Conservation (phyloP, 495 filamentous ascomycete genomes). For the Podospora bellae-mahoneyi region DNA sequence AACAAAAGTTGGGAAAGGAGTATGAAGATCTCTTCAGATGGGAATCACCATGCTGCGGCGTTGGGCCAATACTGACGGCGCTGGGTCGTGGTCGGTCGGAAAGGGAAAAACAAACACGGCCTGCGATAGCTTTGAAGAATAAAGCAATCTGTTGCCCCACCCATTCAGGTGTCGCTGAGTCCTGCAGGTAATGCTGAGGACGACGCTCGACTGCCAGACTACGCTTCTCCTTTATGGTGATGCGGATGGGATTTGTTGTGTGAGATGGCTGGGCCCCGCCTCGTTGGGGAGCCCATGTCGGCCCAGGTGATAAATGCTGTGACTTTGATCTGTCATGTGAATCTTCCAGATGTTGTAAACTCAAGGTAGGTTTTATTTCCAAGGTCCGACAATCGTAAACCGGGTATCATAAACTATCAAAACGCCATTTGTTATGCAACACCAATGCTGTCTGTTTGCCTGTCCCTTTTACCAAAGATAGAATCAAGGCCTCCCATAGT, state of each 20-base stretch:
- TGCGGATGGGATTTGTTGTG: constrained; percentile 2
- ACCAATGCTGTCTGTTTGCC: neutral
- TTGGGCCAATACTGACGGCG: constrained; percentile 22
- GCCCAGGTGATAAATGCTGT: neutral
- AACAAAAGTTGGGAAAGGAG: constrained; percentile 6
- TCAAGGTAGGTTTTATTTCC: neutral
- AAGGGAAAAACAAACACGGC: neutral
- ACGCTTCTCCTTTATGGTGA: constrained; percentile 26
- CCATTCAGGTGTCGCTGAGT: constrained; percentile 85
- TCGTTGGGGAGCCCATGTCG: neutral
- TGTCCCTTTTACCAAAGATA: neutral
- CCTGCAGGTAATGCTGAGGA: constrained; percentile 53
- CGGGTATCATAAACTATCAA: constrained; percentile 2
- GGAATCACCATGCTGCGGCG: constrained; percentile 40
- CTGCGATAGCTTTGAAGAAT: constrained; percentile 41
- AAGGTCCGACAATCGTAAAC: neutral
- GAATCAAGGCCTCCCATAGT: constrained; percentile 3
- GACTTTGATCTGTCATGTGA: neutral
- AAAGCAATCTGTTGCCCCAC: constrained; percentile 57
- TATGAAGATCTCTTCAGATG: neutral
- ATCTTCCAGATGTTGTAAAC: neutral
- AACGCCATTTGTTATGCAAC: neutral
- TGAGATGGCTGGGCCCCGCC: neutral
- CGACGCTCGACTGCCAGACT: constrained; percentile 91
- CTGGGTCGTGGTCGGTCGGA: neutral